A percentile compares a stretch with the other conserved stretches of the same genome.
phyloP scores from a whole-genome alignment of 306 rosid genomes.

The Vicia villosa region DNA sequence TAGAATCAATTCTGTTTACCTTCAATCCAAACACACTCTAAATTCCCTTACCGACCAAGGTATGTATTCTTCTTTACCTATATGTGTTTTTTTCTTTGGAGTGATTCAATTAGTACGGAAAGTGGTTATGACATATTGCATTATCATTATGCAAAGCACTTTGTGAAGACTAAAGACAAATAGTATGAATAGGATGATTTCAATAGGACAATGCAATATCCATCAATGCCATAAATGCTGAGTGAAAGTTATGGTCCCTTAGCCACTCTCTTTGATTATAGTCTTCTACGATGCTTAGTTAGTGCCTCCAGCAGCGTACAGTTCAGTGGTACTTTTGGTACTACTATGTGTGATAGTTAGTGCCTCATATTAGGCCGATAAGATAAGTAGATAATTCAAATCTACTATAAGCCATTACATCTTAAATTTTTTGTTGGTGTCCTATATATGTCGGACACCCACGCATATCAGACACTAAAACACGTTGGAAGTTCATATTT shows the following conservation, averaged over 20 bases:
- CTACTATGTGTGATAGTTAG: constrained; percentile 25
- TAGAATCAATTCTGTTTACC: no score
- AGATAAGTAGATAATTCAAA: neutral
- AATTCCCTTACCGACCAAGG: neutral
- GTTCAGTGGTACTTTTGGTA: constrained; percentile 15
- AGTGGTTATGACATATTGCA: constrained; percentile 32
- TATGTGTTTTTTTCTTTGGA: constrained; percentile 7
- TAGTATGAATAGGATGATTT: constrained; percentile 1
- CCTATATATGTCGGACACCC: no score
- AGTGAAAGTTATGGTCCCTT: constrained; percentile 14
- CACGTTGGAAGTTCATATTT: no score
- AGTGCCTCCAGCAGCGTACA: constrained; percentile 9
- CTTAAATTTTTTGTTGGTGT: no score
- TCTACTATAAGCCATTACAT: neutral
- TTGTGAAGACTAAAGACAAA: neutral
- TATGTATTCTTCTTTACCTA: constrained; percentile 6
- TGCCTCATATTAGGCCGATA: neutral
- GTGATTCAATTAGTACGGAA: constrained; percentile 16
- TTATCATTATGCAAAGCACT: constrained; percentile 1
- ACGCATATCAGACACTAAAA: no score
- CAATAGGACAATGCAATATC: constrained; percentile 8
- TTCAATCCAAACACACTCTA: no score
- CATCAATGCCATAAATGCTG: constrained; percentile 21
- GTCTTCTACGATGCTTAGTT: neutral
- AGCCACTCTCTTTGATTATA: constrained; percentile 26